Evolutionary conservation across 1,284 basidiomycete genomes (phyloP).

Genomic region (Mrakiaceae sp.): DNA sequence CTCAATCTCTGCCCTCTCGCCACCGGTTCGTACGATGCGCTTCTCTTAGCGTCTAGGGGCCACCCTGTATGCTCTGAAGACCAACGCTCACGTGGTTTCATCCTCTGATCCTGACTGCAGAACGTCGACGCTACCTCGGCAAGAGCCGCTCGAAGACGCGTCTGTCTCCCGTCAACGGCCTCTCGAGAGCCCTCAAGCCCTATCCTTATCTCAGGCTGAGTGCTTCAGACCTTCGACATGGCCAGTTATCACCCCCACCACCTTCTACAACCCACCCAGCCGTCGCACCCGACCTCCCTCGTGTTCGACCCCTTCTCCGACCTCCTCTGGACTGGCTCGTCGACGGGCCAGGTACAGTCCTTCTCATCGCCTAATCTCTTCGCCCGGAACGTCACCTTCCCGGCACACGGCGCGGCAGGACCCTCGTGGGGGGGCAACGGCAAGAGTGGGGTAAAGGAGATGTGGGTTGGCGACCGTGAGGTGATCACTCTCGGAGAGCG

Average conservation of each 20-base stretch:
- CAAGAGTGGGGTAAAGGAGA: slow-evolving; percentile 48
- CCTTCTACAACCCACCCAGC: slow-evolving; percentile 28
- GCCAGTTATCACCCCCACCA: slow-evolving; percentile 31
- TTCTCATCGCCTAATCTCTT: slow-evolving; percentile 49
- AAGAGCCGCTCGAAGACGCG: too few relatives aligned
- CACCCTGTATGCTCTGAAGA: too few relatives aligned
- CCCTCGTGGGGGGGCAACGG: slow-evolving; percentile 43
- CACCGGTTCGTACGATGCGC: too few relatives aligned
- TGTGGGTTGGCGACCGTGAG: slow-evolving; percentile 61
- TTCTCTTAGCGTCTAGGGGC: too few relatives aligned
- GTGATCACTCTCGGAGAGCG: slow-evolving; percentile 41
- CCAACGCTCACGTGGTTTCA: too few relatives aligned
- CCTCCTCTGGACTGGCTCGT: slow-evolving; percentile 73
- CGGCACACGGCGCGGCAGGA: slow-evolving; percentile 34
- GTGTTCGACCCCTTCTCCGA: slow-evolving; percentile 84
- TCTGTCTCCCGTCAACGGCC: too few relatives aligned
- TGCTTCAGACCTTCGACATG: neutral
- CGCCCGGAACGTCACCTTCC: slow-evolving; percentile 56
- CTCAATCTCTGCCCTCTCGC: too few relatives aligned
- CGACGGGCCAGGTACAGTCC: slow-evolving; percentile 59
- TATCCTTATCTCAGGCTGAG: too few relatives aligned
- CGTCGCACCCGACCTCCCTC: slow-evolving; percentile 45
- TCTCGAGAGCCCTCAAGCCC: too few relatives aligned
- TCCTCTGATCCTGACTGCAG: too few relatives aligned
- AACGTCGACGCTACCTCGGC: too few relatives aligned